These are phyloP conservation scores for Diaporthe batatas DNA, from an alignment of 2,329 filamentous ascomycete genomes.

Conservation along the genomic window DNA sequence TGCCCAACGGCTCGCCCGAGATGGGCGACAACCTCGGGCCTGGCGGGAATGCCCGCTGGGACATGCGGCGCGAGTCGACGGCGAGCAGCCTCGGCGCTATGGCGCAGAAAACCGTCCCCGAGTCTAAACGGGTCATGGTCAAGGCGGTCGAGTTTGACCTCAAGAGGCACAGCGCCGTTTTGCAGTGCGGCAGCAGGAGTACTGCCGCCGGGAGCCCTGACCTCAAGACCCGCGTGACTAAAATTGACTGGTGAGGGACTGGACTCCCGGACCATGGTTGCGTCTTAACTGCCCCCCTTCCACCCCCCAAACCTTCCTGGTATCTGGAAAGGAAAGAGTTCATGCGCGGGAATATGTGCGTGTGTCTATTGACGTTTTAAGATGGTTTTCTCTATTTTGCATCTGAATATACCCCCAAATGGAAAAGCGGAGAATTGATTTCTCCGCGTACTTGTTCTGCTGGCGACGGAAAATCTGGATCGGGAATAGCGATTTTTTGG, in stretches of 20 bases:
- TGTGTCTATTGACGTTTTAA: background rate
- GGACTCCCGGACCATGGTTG: slow-evolving; percentile 16
- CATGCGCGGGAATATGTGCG: background rate
- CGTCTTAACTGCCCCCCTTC: background rate
- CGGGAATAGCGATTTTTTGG: background rate
- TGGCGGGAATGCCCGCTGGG: slow-evolving; percentile 61
- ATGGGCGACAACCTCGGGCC: slow-evolving; percentile 56
- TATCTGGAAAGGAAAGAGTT: background rate
- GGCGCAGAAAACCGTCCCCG: slow-evolving; percentile 57
- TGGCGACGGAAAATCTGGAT: slow-evolving; percentile 23
- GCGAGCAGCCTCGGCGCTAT: slow-evolving; percentile 45
- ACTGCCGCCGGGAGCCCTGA: slow-evolving; percentile 62
- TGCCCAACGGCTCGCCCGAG: slow-evolving; percentile 48
- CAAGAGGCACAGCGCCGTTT: slow-evolving; percentile 61
- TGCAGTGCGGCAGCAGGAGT: slow-evolving; percentile 68
- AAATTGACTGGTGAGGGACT: slow-evolving; percentile 60
- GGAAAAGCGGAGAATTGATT: slow-evolving; percentile 21
- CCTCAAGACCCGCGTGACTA: slow-evolving; percentile 60
- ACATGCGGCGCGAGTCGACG: slow-evolving; percentile 46
- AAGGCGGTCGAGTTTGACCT: slow-evolving; percentile 69
- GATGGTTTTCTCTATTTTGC: background rate
- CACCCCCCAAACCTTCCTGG: too few relatives aligned
- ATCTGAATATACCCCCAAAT: slow-evolving; percentile 30
- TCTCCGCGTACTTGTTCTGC: slow-evolving; percentile 4
- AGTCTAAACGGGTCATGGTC: slow-evolving; percentile 69